phyloP scores from a whole-genome alignment of 768 basidiomycete genomes.

The Tylopilus vinaceipallidus region DNA sequence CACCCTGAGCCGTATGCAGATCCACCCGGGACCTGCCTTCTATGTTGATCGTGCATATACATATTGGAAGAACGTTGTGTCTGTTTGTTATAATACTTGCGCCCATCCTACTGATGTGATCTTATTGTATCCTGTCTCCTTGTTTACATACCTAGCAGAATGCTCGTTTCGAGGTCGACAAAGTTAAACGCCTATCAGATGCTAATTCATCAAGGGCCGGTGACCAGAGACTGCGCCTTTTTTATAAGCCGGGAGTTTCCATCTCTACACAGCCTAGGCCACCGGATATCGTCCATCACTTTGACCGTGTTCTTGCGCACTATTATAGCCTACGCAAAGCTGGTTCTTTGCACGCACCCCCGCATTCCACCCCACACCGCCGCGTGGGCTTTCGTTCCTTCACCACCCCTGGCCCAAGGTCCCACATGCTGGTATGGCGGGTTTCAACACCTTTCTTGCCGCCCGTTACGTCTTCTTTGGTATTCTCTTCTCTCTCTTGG shows the following conservation, averaged over 20 bases:
- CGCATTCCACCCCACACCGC: constrained; percentile 25
- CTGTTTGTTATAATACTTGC: constrained; percentile 20
- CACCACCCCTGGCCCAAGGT: constrained; percentile 14
- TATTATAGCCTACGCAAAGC: constrained; percentile 21
- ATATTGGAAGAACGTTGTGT: too few relatives aligned
- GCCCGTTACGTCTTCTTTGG: constrained; percentile 64
- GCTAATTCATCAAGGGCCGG: too few relatives aligned
- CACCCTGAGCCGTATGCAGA: constrained; percentile 7
- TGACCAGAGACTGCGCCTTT: background rate
- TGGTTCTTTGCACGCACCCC: constrained; percentile 25
- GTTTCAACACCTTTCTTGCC: constrained; percentile 38
- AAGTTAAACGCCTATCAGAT: too few relatives aligned
- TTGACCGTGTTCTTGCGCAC: constrained; percentile 5
- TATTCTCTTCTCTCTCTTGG: constrained; percentile 24
- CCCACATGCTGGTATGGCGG: constrained; percentile 31
- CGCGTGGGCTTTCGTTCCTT: constrained; percentile 26
- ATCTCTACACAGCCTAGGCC: constrained; percentile 20
- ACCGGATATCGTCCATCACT: constrained; percentile 8
- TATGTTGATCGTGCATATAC: too few relatives aligned
- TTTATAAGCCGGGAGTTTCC: constrained; percentile 2
- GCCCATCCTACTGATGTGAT: constrained; percentile 17
- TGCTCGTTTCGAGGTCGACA: too few relatives aligned
- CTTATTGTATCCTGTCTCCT: constrained; percentile 18
- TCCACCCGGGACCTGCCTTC: background rate
- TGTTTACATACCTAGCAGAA: constrained; percentile 10